phyloP scores from a whole-genome alignment of 306 rosid genomes.

The Vicia villosa region DNA sequence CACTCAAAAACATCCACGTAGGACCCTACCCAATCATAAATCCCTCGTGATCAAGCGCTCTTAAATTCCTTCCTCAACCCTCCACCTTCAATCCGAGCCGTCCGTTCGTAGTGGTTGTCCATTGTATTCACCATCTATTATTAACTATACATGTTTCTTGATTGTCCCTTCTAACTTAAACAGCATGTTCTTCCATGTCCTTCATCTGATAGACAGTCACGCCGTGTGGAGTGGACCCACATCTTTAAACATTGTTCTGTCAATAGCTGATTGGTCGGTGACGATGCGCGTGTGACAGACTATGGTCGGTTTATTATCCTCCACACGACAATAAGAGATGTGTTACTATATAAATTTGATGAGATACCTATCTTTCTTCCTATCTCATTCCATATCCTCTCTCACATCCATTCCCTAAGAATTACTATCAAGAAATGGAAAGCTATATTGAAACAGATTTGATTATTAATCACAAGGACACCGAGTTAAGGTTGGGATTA shows the following conservation, averaged over 20 bases:
- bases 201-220: slow-evolving; percentile 37
- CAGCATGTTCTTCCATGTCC: slow-evolving; percentile 48
- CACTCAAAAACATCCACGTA: background rate
- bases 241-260: background rate
- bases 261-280: slow-evolving; percentile 40
- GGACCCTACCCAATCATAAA: background rate
- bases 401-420: background rate
- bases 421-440: slow-evolving; percentile 7
- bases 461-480: slow-evolving; percentile 50
- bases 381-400: slow-evolving; percentile 10
- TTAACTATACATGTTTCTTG: slow-evolving; percentile 46
- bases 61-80: background rate
- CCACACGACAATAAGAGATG: slow-evolving; percentile 29
- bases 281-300: slow-evolving; percentile 43
- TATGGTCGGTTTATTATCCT: slow-evolving; percentile 15
- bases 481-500: slow-evolving; percentile 73
- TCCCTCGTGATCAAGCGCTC: background rate
- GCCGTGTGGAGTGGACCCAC: slow-evolving; percentile 31
- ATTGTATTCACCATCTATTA: slow-evolving; percentile 30
- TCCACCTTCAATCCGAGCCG: slow-evolving; percentile 42
- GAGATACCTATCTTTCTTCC: background rate
- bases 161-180: slow-evolving; percentile 45
- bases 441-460: slow-evolving; percentile 39
- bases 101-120: slow-evolving; percentile 40
- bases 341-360: slow-evolving; percentile 47